Evolutionary conservation across 192 early-diverging fungal genomes (phyloP).

Genomic region (Thamnidium elegans): DNA sequence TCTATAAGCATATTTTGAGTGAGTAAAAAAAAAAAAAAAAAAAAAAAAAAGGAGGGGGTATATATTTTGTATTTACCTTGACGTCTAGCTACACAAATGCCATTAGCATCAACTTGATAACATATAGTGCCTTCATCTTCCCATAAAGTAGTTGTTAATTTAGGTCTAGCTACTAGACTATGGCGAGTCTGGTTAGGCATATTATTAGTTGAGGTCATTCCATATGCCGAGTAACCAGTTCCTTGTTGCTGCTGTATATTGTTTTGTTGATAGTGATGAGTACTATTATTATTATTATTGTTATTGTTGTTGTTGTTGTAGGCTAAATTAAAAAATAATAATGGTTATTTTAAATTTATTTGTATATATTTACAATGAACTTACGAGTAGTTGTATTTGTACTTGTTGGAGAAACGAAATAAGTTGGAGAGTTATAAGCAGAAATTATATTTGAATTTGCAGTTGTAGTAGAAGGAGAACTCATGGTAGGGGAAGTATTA

Average conservation of each 20-base stretch:
- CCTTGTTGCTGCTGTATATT: not conserved
- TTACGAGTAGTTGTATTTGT: not conserved
- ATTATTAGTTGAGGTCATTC: not conserved
- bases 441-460: constrained; percentile 10
- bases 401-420: constrained; percentile 15
- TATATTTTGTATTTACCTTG: constrained; percentile 40
- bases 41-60: constrained; percentile 4
- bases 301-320: constrained; percentile 1
- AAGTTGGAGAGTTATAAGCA: constrained; percentile 14
- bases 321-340: not conserved
- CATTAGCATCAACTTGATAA: constrained; percentile 78
- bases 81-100: constrained; percentile 76
- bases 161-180: constrained; percentile 38
- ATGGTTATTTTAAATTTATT: not conserved
- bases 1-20: constrained; percentile 43
- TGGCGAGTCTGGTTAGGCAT: constrained; percentile 2
- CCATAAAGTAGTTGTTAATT: constrained; percentile 75
- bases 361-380: too few relatives aligned
- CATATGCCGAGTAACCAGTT: not conserved
- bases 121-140: constrained; percentile 80
- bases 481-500: constrained; percentile 8
- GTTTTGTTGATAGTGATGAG: not conserved
- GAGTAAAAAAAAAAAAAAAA: constrained; percentile 4
- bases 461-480: constrained; percentile 13
- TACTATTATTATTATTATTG: not conserved